Base-by-base conservation (phyloP, 352 stramenopile species). In the Thalassiosira livingstoniorum region DNA sequence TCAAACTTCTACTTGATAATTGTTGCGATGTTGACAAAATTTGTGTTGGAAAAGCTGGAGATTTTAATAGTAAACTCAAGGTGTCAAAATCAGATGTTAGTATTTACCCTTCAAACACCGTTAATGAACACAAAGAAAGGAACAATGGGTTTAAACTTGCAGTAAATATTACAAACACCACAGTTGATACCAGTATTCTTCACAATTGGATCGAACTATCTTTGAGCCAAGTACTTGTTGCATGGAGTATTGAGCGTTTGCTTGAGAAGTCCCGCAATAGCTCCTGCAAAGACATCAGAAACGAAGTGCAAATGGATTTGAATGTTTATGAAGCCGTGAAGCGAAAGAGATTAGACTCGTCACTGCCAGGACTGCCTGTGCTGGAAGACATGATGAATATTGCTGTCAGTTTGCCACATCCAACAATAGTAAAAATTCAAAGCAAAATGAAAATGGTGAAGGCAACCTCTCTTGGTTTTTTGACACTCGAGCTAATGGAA, bases 111-210 rank as follows among this genome's bases (percentile, higher is more conserved):
- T n/a, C n/a, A n/a, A n/a, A n/a, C 11, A 2, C 21, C n/a, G 43
- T 32, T 34, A 51, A 63, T 64, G 27, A 64, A 60, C 18, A 47
- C n/a, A 65, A 54, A 39, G 54, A 70, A 39, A 65, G 71, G 47
- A 87, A 55, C 29, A 75, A 60, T 32, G 42, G 39, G 27, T 85
- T 88, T 55, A 88, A 80, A 51, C 70, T 92, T 47, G 72, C 55
- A 11, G 76, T 94, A 42, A 73, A 85, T 60, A 87, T 94, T 27
- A 90, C 75, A 21, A 87, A 90, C 53, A 94, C 90, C 39, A 89
- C 79, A 25, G 71, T 93, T 18, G 87, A 90, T 62, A 73, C 78
- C 34, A 79, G 90, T 35, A 70, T 86, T 43, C 81, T 94, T 66
- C 81, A 93, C 64, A 76, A 89, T 75, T 87, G 79, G 83, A 77